Evolutionary conservation across 129 eudicot species (phyloP), one percentile per base, ranked within the genome.

Genomic region (Oenanthe sinensis): DNA sequence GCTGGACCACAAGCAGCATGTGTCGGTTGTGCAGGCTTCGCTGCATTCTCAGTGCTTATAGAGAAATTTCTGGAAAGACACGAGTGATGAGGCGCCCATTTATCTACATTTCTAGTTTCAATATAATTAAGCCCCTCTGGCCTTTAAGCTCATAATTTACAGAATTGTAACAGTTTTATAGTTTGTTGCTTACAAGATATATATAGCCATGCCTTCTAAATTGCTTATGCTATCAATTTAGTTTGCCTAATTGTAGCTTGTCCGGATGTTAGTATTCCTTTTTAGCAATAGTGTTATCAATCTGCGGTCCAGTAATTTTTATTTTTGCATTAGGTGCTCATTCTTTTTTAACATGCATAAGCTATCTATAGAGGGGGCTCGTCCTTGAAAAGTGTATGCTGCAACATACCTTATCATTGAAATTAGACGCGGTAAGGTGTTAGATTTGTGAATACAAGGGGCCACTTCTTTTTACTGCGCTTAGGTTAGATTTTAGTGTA

Each of bases 1-100:
- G 96, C 86, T 72, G 99, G 99, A 63, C 97, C 97, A 33, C 81
- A 87, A 86, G 99, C 97, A 19, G 95, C 97, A 11, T 96, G 99
- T 54, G 72, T 76, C 37, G 96, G 97, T 26, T 96, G 97, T 84
- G 97, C 95, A 49, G 99, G 99, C 43, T 95, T 95, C 81, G 96
- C 99, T 85, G 91, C 99, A 76, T 92, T 95, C 82, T 95, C 99
- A 48, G 99, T 85, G 20, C 85, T 85, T 71, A 90, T 92, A 78
- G 99, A 96, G 95, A 92, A 96, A 84, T 84, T 96, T 77, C 33
- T n/a, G 60, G 46, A 52, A 49, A 77, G 30, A 44, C 36, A 60
- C 16, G 33, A n/a, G 68, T 60, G 6, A 60, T 60, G 15, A 60
- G 68, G 30, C 14, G 4, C 33, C 36, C 33, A 24, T 9, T 60